These are phyloP conservation scores for Colletotrichum neosansevieriae DNA, from an alignment of 2,329 filamentous ascomycete species.

Conservation along the genomic window DNA sequence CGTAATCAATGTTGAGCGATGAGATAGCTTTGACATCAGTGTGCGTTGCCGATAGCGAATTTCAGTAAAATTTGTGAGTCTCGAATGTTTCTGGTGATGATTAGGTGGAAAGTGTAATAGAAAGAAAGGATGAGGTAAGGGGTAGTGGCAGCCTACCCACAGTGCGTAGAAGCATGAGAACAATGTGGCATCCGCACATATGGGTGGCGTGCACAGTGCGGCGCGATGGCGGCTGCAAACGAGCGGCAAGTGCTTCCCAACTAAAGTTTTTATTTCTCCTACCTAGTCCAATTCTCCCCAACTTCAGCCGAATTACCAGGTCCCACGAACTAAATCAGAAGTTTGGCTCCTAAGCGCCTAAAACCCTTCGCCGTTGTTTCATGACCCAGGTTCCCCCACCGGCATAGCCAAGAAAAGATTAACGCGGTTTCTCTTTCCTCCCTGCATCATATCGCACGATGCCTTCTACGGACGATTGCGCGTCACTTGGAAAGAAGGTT, in stretches of 20 bases:
- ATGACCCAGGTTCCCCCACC: background rate
- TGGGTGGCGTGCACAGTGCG: background rate
- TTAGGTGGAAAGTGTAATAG: conserved; percentile 13
- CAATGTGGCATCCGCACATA: background rate
- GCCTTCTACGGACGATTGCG: background rate
- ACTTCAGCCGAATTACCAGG: conserved; percentile 32
- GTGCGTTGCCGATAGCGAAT: background rate
- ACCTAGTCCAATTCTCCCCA: background rate
- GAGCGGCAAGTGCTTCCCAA: background rate
- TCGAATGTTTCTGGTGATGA: too few species aligned
- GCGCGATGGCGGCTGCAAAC: background rate
- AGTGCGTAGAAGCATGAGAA: background rate
- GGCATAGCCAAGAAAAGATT: conserved; percentile 7
- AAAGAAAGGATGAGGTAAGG: conserved; percentile 8
- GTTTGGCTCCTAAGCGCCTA: conserved; percentile 24
- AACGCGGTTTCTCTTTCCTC: background rate
- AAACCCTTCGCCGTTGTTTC: conserved; percentile 23
- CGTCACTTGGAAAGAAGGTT: background rate
- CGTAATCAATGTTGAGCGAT: conserved; percentile 1
- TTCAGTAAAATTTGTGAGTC: background rate
- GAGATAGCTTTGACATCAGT: background rate
- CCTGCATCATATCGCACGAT: conserved; percentile 2
- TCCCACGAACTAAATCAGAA: conserved; percentile 28
- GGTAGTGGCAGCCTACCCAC: conserved; percentile 18
- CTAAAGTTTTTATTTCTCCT: conserved; percentile 2